A percentile compares a stretch with the other conserved stretches of the same genome.
Conservation (phyloP, 1,284 basidiomycete genomes). For the Sporisorium sorghi region DNA sequence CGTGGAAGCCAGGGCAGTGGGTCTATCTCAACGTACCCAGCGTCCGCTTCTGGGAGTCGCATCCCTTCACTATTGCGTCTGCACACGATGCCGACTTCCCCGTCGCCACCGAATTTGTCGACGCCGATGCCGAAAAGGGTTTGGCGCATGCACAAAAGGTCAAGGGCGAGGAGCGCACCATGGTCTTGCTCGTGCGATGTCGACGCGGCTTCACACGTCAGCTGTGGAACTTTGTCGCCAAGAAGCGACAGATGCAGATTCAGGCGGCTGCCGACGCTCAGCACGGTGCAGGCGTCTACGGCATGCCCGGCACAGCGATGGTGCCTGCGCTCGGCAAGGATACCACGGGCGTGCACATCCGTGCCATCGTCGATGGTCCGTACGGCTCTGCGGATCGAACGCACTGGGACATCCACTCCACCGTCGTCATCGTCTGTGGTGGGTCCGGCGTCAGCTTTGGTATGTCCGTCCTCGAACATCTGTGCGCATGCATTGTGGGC, state of each 20-base stretch:
- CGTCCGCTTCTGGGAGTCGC: slow-evolving; percentile 77
- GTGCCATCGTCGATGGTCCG: slow-evolving; percentile 80
- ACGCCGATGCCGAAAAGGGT: slow-evolving; percentile 48
- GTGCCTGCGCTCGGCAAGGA: slow-evolving; percentile 53
- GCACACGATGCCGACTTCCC: slow-evolving; percentile 73
- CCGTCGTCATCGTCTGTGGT: slow-evolving; percentile 79
- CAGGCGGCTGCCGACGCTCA: slow-evolving; percentile 52
- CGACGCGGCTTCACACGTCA: slow-evolving; percentile 80
- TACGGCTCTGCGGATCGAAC: slow-evolving; percentile 80
- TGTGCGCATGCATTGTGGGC: slow-evolving; percentile 76
- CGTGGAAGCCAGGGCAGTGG: slow-evolving; percentile 83
- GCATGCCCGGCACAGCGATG: slow-evolving; percentile 53
- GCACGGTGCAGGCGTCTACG: slow-evolving; percentile 28
- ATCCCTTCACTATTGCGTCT: slow-evolving; percentile 84
- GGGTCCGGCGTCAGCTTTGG: slow-evolving; percentile 85
- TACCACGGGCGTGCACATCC: slow-evolving; percentile 75
- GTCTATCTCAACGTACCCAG: slow-evolving; percentile 80
- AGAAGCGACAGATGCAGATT: slow-evolving; percentile 55
- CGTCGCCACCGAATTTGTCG: slow-evolving; percentile 48
- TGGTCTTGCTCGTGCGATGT: slow-evolving; percentile 81
- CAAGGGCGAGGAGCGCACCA: slow-evolving; percentile 71
- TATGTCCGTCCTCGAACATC: slow-evolving; percentile 78
- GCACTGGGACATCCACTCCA: slow-evolving; percentile 76
- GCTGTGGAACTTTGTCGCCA: slow-evolving; percentile 75
- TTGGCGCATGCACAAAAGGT: slow-evolving; percentile 67